Percentiles rank a stretch among this genome's conserved stretches.
Conservation (phyloP, 768 basidiomycete genomes). For the Auriscalpium orientale region DNA sequence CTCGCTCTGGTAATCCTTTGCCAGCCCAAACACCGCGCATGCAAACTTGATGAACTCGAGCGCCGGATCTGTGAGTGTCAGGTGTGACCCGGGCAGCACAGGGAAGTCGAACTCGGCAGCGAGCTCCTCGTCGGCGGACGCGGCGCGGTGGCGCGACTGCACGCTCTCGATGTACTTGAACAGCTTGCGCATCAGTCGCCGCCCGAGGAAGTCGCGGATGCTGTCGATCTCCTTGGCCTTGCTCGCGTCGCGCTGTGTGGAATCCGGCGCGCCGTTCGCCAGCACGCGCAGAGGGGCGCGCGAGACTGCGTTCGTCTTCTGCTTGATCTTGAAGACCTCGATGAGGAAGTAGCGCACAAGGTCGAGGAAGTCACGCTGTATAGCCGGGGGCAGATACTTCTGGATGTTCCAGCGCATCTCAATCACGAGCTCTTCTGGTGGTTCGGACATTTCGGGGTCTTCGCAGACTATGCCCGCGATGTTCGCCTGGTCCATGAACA, state of each 20-base stretch:
- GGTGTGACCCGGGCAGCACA: slow-evolving; percentile 76
- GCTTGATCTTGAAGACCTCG: slow-evolving; percentile 71
- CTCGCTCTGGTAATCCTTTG: slow-evolving; percentile 78
- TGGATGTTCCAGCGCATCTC: slow-evolving; percentile 93
- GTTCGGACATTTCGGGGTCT: slow-evolving; percentile 61
- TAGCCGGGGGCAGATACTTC: slow-evolving; percentile 75
- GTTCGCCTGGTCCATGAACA: slow-evolving; percentile 96
- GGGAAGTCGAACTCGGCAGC: slow-evolving; percentile 72
- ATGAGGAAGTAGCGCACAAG: slow-evolving; percentile 78
- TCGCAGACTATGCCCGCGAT: slow-evolving; percentile 84
- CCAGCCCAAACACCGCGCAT: slow-evolving; percentile 74
- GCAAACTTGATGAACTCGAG: slow-evolving; percentile 87
- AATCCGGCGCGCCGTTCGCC: slow-evolving; percentile 56
- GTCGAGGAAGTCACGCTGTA: slow-evolving; percentile 69
- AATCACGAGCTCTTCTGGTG: slow-evolving; percentile 59
- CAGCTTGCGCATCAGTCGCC: slow-evolving; percentile 74
- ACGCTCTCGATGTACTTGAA: slow-evolving; percentile 61
- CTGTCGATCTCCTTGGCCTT: slow-evolving; percentile 65
- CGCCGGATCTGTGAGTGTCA: slow-evolving; percentile 68
- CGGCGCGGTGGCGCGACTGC: slow-evolving; percentile 53
- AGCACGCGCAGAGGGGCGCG: slow-evolving; percentile 70
- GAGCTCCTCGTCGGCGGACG: slow-evolving; percentile 44
- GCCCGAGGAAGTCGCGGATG: slow-evolving; percentile 68
- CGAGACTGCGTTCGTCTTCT: slow-evolving; percentile 47
- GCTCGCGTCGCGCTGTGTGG: slow-evolving; percentile 55